Base-by-base conservation (phyloP, 2,329 filamentous ascomycete species). In the Rhytidhysteron rufulum region DNA sequence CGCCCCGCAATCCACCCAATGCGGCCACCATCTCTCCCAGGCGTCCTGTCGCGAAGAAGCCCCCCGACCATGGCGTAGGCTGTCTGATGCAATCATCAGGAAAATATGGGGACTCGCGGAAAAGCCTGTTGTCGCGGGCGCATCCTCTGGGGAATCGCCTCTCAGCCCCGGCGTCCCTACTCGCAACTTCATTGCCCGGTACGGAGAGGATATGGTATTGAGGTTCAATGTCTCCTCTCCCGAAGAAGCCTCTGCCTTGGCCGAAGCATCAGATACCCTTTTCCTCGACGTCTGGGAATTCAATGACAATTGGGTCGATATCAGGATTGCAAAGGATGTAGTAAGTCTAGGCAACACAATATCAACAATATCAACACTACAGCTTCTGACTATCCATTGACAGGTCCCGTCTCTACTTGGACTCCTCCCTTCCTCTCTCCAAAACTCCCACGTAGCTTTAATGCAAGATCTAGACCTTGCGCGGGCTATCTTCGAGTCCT, bases 201-300 rank as follows among this genome's bases (percentile, higher is more conserved):
- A 95, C 62, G 80, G 81, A 46, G 79, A 85, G 47, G 83, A 96
- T 64, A 75, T 95, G n/a, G 88, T 98, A 13, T 70, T 97, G 47
- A 83, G 93, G 29, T 96, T 97, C 74, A 88, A 85, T 56, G 71
- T 96, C 40, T 82, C 77, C 45, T 82, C 78, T 19, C 65, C 74
- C 3, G 75, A 81, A 16, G 86, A 95, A 57, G 83, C 86, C 43
- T 66, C 70, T 24, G 83, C 83, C 1, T 71, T 95, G 41, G 77
- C 82, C n/a, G 78, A 85, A 41, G 88, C 88, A 3, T 76, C 83
- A 1, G 77, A 85, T 45, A 79, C 81, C 15, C 76, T 96, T 18
- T 85, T 93, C 53, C 73, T 97, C 31, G 93, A 98, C 59, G 79
- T 97, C 2, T 98, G 93, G 93, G 84, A 87, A 17, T 88, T 86